Evolutionary conservation across 805 yeast genomes (phyloP), one percentile per base, ranked within the genome.

Genomic region (Teunomyces cretensis): DNA sequence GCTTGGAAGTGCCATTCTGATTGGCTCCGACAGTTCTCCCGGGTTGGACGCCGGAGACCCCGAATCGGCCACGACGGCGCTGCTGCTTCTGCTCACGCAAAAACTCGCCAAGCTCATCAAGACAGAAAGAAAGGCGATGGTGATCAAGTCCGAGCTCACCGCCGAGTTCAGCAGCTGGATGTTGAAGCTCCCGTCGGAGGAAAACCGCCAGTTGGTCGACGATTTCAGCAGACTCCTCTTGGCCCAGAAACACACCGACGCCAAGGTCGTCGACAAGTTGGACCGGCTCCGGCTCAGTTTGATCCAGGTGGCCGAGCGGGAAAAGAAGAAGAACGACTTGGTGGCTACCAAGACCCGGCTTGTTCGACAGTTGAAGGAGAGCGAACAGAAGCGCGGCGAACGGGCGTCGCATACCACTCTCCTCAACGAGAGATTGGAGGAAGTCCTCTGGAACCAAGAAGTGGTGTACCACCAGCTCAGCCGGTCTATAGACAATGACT

Each of bases 391-490:
- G 33, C 57, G 51, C 47, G 84, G 83, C 2, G 74, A 62, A 2
- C 62, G 72, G 40, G 70, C 75, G 24, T 70, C 75, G 13, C 61
- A 59, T 6, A 69, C 79, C 0, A 60, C 72, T 12, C 56, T 78
- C 14, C 60, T 76, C 1, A 67, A 65, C 45, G 87, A 81, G 53
- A 67, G 70, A 42, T 56, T 81, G 28, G 86, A 81, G 55, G 81
- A 77, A 49, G 61, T 74, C 44, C 68, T 70, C 35, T 70, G 74
- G 48, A 72, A 79, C 30, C 65, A 78, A n/a, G 78, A 72, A 44
- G 76, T 80, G 16, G 77, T 78, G 6, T 76, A 76, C 47, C 75
- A 69, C 26, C 86, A 81, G 54, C 67, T 73, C 39, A 62, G 68
- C 7, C 67, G 79, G 38, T 67, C 81, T 0, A 73, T 81, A 16